Base-by-base conservation (phyloP, 2,329 filamentous ascomycete genomes). In the Mycosphaerelloides madeirae region DNA sequence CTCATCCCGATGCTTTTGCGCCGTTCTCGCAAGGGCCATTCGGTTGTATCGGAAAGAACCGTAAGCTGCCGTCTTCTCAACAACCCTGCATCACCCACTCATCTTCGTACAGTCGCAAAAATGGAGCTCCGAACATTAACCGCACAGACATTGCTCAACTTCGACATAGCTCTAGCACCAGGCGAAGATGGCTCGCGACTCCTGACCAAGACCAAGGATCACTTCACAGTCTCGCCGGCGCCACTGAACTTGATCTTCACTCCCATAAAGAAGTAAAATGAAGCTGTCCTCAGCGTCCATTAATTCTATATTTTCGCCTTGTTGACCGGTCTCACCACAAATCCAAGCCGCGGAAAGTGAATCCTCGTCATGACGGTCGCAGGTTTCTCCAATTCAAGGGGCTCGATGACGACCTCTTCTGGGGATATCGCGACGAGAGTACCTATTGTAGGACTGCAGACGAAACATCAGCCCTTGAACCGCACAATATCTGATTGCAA, bases 331-430 rank as follows among this genome's bases (percentile, higher is more conserved):
- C 58, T 56, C 1, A 69, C 57, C 8, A 65, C 60, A 42, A 69
- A 71, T 0, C 67, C 68, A 12, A 69, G 38, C 18, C 65, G 53
- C 6, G 68, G 68, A 35, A 71, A 70, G 56, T 71, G 68, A 12
- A 70, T 52, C 13, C 64, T 50, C 1, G 63, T 61, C 40, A 65
- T 58, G 9, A 70, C 42, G 25, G 61, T 49, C 1, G 58, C 49
- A 11, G 48, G 25, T 11, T 44, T 58, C 1, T 61, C 64, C 2
- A 58, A 46, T 31, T 48, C 46, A 9, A 47, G 41, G 5, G 68
- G 67, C 52, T 58, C 56, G 37, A 70, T 60, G 0, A 69, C 63
- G 1, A 69, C 59, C 45, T 70, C 68, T 38, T 71, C 67, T 1
- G 67, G 64, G 4, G 67, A 65, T 28, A 66, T 46, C n/a, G 55